These are phyloP conservation scores for Echeveria elegans DNA, from an alignment of 164 flowering plant species.

Conservation along the genomic window DNA sequence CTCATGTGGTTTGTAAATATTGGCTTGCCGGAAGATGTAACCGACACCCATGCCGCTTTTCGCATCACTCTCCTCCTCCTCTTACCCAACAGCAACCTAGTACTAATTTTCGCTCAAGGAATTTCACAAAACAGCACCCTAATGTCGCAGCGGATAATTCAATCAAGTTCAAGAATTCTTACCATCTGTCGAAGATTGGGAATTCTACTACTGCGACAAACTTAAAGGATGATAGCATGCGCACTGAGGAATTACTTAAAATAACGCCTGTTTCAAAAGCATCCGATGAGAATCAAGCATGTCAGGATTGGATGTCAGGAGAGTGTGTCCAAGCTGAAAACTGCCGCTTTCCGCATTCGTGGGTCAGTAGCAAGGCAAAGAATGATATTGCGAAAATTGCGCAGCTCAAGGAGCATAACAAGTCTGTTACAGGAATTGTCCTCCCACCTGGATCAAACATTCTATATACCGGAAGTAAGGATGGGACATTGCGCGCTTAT, in stretches of 20 bases:
- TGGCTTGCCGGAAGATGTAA: neutral
- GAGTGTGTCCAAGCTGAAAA: neutral
- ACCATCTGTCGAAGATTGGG: too few species aligned
- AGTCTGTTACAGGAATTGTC: conserved; percentile 21
- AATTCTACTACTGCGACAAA: neutral
- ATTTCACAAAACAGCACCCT: neutral
- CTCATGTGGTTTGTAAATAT: neutral
- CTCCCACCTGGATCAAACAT: conserved; percentile 19
- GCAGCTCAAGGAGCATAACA: neutral
- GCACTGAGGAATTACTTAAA: neutral
- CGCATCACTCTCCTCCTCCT: neutral
- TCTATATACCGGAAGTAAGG: conserved; percentile 18
- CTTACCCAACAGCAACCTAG: neutral
- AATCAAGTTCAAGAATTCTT: neutral
- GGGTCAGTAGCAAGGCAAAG: neutral
- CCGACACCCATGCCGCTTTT: neutral
- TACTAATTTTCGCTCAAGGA: neutral
- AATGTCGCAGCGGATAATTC: neutral
- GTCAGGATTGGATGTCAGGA: neutral
- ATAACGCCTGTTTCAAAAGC: neutral
- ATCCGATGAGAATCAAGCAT: neutral
- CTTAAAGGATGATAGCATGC: neutral
- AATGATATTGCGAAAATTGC: neutral
- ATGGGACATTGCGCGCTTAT: conserved; percentile 22
- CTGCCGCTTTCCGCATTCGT: neutral